phyloP scores from a whole-genome alignment of 805 yeast species.

The Pichia membranifaciens region DNA sequence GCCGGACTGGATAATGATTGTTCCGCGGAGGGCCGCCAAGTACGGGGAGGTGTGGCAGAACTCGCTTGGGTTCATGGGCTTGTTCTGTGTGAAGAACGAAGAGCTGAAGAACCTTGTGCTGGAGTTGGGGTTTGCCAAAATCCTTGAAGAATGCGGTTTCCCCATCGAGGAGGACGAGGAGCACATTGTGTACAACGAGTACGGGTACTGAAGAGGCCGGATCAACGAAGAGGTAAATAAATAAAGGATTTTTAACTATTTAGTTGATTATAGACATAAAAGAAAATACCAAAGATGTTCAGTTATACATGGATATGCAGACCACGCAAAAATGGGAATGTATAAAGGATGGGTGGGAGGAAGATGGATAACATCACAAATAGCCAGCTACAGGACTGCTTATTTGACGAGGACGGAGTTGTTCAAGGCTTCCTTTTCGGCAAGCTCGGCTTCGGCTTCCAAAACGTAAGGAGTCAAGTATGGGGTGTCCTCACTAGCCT shows the following conservation, averaged over 20 bases:
- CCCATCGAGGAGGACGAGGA: slow-evolving; percentile 49
- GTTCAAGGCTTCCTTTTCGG: slow-evolving; percentile 85
- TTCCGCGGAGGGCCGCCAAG: slow-evolving; percentile 67
- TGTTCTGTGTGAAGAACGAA: slow-evolving; percentile 67
- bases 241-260: slow-evolving; percentile 1
- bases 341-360: no score
- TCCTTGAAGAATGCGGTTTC: slow-evolving; percentile 64
- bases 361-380: no score
- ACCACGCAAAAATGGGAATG: no score
- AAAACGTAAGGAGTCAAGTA: slow-evolving; percentile 84
- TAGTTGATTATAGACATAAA: not conserved
- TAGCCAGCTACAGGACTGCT: no score
- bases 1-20: slow-evolving; percentile 72
- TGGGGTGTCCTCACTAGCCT: slow-evolving; percentile 73
- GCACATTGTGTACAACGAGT: slow-evolving; percentile 47
- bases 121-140: slow-evolving; percentile 41
- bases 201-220: slow-evolving; percentile 59
- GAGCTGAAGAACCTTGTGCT: slow-evolving; percentile 44
- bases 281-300: not conserved
- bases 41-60: slow-evolving; percentile 62
- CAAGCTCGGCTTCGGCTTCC: slow-evolving; percentile 90
- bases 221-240: no score
- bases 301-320: not conserved
- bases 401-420: slow-evolving; percentile 41
- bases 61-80: slow-evolving; percentile 74